phyloP scores from a whole-genome alignment of 306 rosid species.

The Alnus glutinosa region DNA sequence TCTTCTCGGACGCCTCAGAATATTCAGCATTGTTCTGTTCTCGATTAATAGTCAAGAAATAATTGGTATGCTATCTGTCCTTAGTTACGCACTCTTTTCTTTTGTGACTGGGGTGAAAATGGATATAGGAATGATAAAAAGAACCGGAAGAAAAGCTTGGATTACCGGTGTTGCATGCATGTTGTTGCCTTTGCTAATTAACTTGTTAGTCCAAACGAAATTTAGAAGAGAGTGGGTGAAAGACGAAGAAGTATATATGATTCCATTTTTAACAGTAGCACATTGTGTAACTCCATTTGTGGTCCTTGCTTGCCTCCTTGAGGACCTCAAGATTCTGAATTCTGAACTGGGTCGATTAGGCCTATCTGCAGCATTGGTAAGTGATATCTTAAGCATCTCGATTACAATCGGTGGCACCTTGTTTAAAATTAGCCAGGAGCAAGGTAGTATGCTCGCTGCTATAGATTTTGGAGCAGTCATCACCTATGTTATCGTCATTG shows the following conservation, averaged over 20 bases:
- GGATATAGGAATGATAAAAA: constrained; percentile 48
- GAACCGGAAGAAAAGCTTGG: constrained; percentile 48
- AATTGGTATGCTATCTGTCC: constrained; percentile 31
- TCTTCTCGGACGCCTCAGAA: constrained; percentile 1
- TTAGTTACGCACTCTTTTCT: constrained; percentile 40
- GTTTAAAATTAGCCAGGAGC: fast-evolving
- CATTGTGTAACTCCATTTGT: constrained; percentile 35
- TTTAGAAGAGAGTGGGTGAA: neutral
- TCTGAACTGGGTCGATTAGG: constrained; percentile 53
- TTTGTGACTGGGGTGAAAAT: constrained; percentile 57
- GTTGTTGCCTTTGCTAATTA: neutral
- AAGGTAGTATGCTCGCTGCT: too few species aligned
- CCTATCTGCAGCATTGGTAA: constrained; percentile 50
- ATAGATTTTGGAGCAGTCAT: too few species aligned
- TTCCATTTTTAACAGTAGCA: constrained; percentile 7
- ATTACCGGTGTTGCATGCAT: constrained; percentile 30
- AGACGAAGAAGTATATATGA: constrained; percentile 4
- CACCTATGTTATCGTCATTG: too few species aligned
- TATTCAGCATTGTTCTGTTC: constrained; percentile 17
- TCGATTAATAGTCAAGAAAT: constrained; percentile 41
- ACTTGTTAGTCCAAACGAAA: neutral
- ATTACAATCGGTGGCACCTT: neutral
- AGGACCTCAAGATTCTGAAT: constrained; percentile 46
- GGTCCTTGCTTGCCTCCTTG: constrained; percentile 30
- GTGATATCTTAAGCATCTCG: constrained; percentile 20